Base-by-base conservation (phyloP, 192 early-diverging fungal species). In the Backusella macrospora region DNA sequence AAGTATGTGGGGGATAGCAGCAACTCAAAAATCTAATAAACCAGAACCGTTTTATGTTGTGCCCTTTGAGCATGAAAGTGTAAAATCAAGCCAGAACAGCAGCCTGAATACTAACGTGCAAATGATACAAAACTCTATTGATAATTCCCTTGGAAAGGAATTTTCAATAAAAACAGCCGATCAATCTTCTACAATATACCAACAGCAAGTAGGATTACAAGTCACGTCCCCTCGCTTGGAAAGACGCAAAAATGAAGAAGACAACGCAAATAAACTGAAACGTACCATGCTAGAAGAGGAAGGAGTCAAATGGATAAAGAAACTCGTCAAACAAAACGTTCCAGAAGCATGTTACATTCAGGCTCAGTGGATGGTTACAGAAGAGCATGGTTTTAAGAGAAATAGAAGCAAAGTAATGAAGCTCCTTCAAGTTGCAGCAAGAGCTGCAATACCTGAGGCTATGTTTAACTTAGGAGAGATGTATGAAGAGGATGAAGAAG, bases 301-400 rank as follows among this genome's bases (percentile, higher is more conserved):
- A 75, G 90, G 85, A 0, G 76, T 88, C 23, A 90, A 90, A 77
- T 92, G 88, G 90, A 84, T 93, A 72, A 84, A 90, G 67, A 78
- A 82, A 52, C 77, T 92, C 49, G 86, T 87, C 68, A 86, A 88
- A 77, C 85, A 89, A 69, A 86, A 88, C 46, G 82, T 90, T 76
- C 78, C 89, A 0, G 92, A 93, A 73, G 93, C 93, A 3, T 87
- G 87, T 71, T 93, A 86, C 73, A 90, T 93, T 40, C 84, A 86
- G 42, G 92, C 88, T n/a, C 83, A 83, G 7, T 92, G 89, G 90
- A 89, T 90, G 62, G 88, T 87, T 59, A 72, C 82, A 39, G 89
- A 87, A 23, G 68, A 43, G 6, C 89, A 89, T 69, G 84, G 83
- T 1, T 75, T 62, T 49, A 81, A 82, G 39, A 83, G 21, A n/a